Conservation (phyloP, 768 basidiomycete genomes). For the Leccinum boreale region DNA sequence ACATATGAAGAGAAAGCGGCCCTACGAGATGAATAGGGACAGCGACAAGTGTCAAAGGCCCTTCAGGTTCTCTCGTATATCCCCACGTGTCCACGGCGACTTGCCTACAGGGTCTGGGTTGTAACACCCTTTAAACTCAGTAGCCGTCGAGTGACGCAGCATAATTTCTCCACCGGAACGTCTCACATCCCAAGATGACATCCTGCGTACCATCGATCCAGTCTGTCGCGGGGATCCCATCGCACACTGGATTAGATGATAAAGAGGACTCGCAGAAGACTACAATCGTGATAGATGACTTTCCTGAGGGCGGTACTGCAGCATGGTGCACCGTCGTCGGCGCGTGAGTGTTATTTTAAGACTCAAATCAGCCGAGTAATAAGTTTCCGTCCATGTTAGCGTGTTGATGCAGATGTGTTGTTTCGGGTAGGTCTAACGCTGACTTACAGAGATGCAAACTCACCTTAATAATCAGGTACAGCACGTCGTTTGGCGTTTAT, state of each 20-base stretch:
- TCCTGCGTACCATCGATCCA: conserved; percentile 1
- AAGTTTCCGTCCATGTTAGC: conserved; percentile 11
- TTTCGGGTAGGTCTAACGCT: conserved; percentile 24
- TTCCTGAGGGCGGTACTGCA: conserved; percentile 27
- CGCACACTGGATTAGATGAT: background rate
- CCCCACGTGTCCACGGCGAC: background rate
- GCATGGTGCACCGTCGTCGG: conserved; percentile 27
- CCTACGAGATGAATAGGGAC: background rate
- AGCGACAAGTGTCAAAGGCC: background rate
- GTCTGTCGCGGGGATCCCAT: background rate
- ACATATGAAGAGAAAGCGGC: background rate
- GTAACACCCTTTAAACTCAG: background rate
- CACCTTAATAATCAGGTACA: conserved; percentile 25
- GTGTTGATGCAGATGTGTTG: conserved; percentile 31
- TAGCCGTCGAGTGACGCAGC: background rate
- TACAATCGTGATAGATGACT: conserved; percentile 1
- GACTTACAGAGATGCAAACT: background rate
- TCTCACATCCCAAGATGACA: conserved; percentile 3
- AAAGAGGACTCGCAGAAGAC: conserved; percentile 1
- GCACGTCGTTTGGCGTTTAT: conserved; percentile 39
- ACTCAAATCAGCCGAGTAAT: background rate
- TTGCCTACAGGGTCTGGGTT: background rate
- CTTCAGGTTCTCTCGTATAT: background rate
- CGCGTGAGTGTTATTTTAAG: conserved; percentile 10
- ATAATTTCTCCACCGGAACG: background rate